A percentile compares a stretch with the other conserved stretches of the same genome.
These are phyloP conservation scores for Alternaria conjuncta DNA, from an alignment of 2,329 filamentous ascomycete species.

Conservation along the genomic window DNA sequence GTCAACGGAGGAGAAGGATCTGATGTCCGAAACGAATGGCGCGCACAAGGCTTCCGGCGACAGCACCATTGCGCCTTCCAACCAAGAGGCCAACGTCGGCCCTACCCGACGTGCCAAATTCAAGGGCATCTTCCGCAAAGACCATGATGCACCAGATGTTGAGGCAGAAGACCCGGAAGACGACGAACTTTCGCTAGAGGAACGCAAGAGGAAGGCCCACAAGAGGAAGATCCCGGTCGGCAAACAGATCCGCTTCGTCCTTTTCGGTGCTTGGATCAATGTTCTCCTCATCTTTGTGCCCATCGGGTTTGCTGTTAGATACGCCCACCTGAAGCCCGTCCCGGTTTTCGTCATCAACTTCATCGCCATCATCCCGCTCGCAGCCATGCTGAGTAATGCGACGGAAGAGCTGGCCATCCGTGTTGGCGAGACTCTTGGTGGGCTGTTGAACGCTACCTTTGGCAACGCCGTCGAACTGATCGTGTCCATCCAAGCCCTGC, in stretches of 20 bases:
- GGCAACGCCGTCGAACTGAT: slow-evolving; percentile 92
- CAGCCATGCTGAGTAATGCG: slow-evolving; percentile 83
- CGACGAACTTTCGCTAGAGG: slow-evolving; percentile 37
- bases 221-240: slow-evolving; percentile 46
- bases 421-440: slow-evolving; percentile 82
- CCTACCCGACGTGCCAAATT: slow-evolving; percentile 37
- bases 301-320: slow-evolving; percentile 75
- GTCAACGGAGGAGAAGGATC: slow-evolving; percentile 14
- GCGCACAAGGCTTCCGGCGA: slow-evolving; percentile 29
- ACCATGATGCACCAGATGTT: slow-evolving; percentile 22
- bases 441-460: slow-evolving; percentile 88
- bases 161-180: slow-evolving; percentile 26
- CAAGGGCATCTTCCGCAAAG: slow-evolving; percentile 41
- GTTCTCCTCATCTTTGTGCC: slow-evolving; percentile 79
- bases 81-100: slow-evolving; percentile 14
- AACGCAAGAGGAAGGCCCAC: slow-evolving; percentile 38
- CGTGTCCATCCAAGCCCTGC: slow-evolving; percentile 82
- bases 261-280: slow-evolving; percentile 88
- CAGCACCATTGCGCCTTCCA: slow-evolving; percentile 27
- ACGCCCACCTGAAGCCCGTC: slow-evolving; percentile 52
- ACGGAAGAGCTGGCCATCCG: slow-evolving; percentile 88
- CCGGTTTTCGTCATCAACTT: slow-evolving; percentile 86
- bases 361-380: slow-evolving; percentile 88
- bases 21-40: slow-evolving; percentile 12
- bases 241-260: slow-evolving; percentile 71